These are phyloP conservation scores for Verbena officinalis DNA, from an alignment of 257 asterid species.

Conservation along the genomic window DNA sequence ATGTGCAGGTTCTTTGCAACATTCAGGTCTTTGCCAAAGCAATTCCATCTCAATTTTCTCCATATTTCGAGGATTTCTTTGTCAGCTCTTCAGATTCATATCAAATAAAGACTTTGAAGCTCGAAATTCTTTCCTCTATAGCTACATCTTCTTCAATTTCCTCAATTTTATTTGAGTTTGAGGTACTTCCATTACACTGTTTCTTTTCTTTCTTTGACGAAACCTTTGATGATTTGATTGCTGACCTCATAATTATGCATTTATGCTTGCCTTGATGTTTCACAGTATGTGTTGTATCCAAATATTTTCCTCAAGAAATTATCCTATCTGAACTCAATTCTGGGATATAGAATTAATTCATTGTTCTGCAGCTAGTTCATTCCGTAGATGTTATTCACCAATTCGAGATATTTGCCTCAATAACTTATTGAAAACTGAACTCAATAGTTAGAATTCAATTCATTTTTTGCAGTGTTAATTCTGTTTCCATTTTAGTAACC, in stretches of 20 bases:
- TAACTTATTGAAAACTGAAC: too few species aligned
- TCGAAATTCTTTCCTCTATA: conserved; percentile 83
- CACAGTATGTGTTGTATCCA: conserved; percentile 2
- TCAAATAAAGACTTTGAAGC: conserved; percentile 84
- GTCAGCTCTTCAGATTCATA: conserved; percentile 76
- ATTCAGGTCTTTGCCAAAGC: conserved; percentile 91
- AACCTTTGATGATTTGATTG: conserved; percentile 15
- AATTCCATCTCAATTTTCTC: conserved; percentile 75
- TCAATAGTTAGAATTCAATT: too few species aligned
- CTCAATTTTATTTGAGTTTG: conserved; percentile 85
- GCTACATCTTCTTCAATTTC: conserved; percentile 77
- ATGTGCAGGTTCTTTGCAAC: conserved; percentile 86
- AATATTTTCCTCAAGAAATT: not conserved
- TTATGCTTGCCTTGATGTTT: not conserved
- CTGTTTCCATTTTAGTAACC: not conserved
- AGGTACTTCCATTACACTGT: conserved; percentile 50
- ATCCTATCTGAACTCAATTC: conserved; percentile 11
- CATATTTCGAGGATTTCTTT: conserved; percentile 88
- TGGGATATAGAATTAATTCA: conserved; percentile 2
- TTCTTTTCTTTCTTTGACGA: conserved; percentile 7
- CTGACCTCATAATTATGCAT: not conserved
- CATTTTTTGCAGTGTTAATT: too few species aligned
- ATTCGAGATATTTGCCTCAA: not conserved
- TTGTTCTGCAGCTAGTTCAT: conserved; percentile 12
- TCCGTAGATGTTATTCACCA: not conserved